A percentile compares a stretch with the other conserved stretches of the same genome.
Conservation (phyloP, 1,284 basidiomycete genomes). For the Melampsora americana region DNA sequence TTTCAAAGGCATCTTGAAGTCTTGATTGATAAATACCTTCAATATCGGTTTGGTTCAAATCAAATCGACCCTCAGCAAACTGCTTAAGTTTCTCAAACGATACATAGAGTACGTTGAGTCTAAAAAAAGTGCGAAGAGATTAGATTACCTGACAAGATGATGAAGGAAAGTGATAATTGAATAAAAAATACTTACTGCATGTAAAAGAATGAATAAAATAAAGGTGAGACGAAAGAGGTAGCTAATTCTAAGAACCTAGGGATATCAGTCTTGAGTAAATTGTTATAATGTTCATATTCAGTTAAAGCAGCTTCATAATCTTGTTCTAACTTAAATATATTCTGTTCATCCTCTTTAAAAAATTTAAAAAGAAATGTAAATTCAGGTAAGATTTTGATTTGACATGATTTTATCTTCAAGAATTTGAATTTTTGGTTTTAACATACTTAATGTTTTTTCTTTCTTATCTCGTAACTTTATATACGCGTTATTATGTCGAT, state of each 20-base stretch:
- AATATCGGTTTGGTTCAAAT: constrained; percentile 69
- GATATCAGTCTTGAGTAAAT: constrained; percentile 82
- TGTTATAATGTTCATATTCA: constrained; percentile 97
- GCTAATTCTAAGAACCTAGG: constrained; percentile 84
- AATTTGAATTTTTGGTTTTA: neutral
- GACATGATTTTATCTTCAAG: constrained; percentile 62
- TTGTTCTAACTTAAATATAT: constrained; percentile 76
- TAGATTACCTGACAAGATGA: constrained; percentile 12
- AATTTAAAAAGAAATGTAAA: no score
- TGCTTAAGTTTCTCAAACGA: constrained; percentile 86
- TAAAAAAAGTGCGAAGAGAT: constrained; percentile 53
- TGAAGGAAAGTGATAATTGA: constrained; percentile 10
- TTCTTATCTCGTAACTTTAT: constrained; percentile 96
- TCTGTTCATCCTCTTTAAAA: constrained; percentile 52
- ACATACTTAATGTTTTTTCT: constrained; percentile 53
- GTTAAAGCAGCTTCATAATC: constrained; percentile 91
- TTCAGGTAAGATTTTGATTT: no score
- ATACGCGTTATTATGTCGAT: constrained; percentile 91
- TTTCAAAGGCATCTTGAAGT: constrained; percentile 72
- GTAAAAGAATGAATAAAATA: constrained; percentile 98
- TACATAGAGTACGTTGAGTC: constrained; percentile 88
- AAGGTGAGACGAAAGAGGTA: constrained; percentile 85
- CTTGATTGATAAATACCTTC: constrained; percentile 72
- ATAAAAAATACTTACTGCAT: constrained; percentile 70
- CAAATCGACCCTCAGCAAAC: constrained; percentile 81